Evolutionary conservation across 805 yeast species (phyloP).

Genomic region (Yamadazyma takamatsuzukensis): DNA sequence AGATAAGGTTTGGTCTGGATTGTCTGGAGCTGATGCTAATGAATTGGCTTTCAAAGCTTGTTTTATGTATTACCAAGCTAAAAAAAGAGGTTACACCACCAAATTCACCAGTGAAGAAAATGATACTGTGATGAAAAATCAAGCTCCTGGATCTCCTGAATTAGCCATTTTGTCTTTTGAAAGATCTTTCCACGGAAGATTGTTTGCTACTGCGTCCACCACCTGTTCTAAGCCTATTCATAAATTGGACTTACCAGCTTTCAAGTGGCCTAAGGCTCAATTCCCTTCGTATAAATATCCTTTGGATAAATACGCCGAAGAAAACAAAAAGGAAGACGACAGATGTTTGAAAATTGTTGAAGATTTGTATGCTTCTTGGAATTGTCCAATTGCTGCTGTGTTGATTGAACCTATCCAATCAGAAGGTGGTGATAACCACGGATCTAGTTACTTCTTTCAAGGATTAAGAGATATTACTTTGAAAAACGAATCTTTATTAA

Average conservation of each 20-base stretch:
- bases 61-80: conserved; percentile 71
- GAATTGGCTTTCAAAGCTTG: conserved; percentile 89
- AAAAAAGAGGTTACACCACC: conserved; percentile 60
- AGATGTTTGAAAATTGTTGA: conserved; percentile 79
- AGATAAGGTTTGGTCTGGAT: conserved; percentile 70
- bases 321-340: conserved; percentile 73
- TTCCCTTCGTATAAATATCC: conserved; percentile 87
- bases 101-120: conserved; percentile 68
- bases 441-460: conserved; percentile 73
- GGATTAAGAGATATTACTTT: conserved; percentile 73
- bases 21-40: conserved; percentile 85
- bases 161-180: conserved; percentile 82
- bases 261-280: conserved; percentile 96
- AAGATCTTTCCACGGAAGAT: conserved; percentile 91
- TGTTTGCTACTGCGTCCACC: conserved; percentile 86
- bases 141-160: conserved; percentile 86
- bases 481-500: conserved; percentile 66
- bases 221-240: conserved; percentile 95
- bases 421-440: conserved; percentile 92
- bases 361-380: conserved; percentile 62
- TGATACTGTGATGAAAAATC: conserved; percentile 70
- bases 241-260: conserved; percentile 88
- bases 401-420: conserved; percentile 90
- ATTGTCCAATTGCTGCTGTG: conserved; percentile 79
- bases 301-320: conserved; percentile 58